Conservation (phyloP, 1,284 basidiomycete species). For the Xerocomus amazonicus region DNA sequence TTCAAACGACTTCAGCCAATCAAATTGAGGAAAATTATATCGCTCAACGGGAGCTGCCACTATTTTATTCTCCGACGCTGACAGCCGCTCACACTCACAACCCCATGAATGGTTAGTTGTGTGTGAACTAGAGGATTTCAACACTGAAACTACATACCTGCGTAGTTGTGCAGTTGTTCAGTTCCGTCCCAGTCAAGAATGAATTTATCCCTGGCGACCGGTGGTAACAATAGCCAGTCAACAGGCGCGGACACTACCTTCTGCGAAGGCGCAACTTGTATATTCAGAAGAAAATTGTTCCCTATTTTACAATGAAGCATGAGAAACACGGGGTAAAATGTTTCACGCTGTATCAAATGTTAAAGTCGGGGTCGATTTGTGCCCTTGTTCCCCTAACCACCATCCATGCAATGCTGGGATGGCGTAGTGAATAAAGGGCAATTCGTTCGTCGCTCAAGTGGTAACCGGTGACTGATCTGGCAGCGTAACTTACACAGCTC, state of each 20-base stretch:
- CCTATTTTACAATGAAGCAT: constrained; percentile 14
- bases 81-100: neutral
- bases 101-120: neutral
- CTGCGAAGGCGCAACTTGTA: neutral
- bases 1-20: constrained; percentile 4
- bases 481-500: constrained; percentile 7
- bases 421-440: constrained; percentile 75
- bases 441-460: neutral
- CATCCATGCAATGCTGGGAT: constrained; percentile 52
- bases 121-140: neutral
- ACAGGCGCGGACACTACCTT: constrained; percentile 1
- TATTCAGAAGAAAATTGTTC: constrained; percentile 19
- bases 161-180: neutral
- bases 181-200: neutral
- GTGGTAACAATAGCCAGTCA: too few species aligned
- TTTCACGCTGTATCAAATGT: constrained; percentile 21
- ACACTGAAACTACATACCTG: neutral
- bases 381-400: constrained; percentile 81
- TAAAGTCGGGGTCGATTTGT: constrained; percentile 42
- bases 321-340: constrained; percentile 13
- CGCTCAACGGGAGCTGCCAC: neutral
- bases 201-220: too few species aligned
- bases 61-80: constrained; percentile 2
- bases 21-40: neutral
- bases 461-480: neutral